Evolutionary conservation across 768 basidiomycete genomes (phyloP), one percentile per base, ranked within the genome.

Genomic region (Clathrus columnatus): DNA sequence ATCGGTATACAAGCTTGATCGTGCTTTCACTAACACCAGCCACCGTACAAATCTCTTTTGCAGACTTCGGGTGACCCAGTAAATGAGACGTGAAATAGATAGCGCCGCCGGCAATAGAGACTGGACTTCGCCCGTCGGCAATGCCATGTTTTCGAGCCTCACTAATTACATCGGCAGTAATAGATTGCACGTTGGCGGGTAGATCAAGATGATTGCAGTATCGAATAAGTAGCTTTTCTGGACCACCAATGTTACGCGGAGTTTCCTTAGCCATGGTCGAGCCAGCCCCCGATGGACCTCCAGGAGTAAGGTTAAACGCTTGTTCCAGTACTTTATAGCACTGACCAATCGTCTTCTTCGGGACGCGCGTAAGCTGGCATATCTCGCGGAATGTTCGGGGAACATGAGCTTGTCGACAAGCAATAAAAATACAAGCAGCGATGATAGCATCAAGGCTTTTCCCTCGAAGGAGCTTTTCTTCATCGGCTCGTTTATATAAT

Each of bases 361-460:
- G 85, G 57, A 98, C 95, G 62, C 88, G 84, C 7, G 92, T 92
- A 60, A 94, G 74, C 67, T 90, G 87, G 72, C 90, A 93, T 48
- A 96, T 94, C 73, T 96, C 96, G 64, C 88, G 83, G 73, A 98
- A 97, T 52, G 93, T 95, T 57, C 95, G 79, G 0, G 91, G 90
- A n/a, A 95, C 92, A 62, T 93, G 87, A 7, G 89, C 93, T 69
- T 94, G 90, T 32, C 95, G 80, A 68, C 93, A 96, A 0, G 94
- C 95, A 63, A 97, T 94, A 69, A 98, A 96, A 65, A 98, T 94
- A 71, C 95, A 97, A 1, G 95, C 94, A 26, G 95, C 95, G 59
- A 96, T 91, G 65, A 96, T 85, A 5, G 93, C 93, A 57, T 93
- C 87, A 60, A 91, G 78, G 1, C 87, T 87, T 68, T 97, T 97